Conservation (phyloP, 768 basidiomycete species). For the Lentinula raphanica region DNA sequence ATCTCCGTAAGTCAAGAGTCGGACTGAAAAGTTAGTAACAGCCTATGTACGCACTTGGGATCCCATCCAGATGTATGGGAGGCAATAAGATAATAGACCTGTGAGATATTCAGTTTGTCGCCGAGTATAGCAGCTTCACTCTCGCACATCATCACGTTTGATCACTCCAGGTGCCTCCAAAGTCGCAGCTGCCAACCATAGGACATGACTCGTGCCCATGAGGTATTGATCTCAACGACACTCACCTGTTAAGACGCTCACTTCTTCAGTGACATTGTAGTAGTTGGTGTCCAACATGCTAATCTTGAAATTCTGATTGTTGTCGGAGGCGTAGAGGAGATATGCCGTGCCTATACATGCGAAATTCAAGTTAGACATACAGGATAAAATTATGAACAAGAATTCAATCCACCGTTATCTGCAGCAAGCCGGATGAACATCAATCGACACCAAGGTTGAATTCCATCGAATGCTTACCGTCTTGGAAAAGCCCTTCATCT, state of each 20-base stretch:
- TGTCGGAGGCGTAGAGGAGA: slow-evolving; percentile 60
- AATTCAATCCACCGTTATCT: slow-evolving; percentile 34
- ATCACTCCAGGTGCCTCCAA: slow-evolving; percentile 60
- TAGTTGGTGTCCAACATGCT: slow-evolving; percentile 52
- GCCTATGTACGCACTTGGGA: slow-evolving; percentile 5
- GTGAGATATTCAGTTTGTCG: background rate
- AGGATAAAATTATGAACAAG: background rate
- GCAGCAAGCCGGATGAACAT: slow-evolving; percentile 3
- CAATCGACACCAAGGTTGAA: background rate
- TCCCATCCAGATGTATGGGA: slow-evolving; percentile 39
- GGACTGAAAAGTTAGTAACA: background rate
- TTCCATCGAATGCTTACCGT: slow-evolving; percentile 30
- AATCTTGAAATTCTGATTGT: slow-evolving; percentile 68
- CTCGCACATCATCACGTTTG: slow-evolving; percentile 45
- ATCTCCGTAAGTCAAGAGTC: slow-evolving; percentile 9
- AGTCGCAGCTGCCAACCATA: slow-evolving; percentile 38
- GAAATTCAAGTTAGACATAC: background rate
- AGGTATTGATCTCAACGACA: background rate
- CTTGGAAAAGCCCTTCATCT: slow-evolving; percentile 55
- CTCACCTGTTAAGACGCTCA: slow-evolving; percentile 40
- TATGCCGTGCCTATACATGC: slow-evolving; percentile 32
- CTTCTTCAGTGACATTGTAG: slow-evolving; percentile 47
- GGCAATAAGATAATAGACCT: slow-evolving; percentile 55
- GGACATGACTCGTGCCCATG: background rate
- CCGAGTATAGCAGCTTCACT: background rate